Conservation (phyloP, 1,284 basidiomycete species). For the Rhodotorula sp. region DNA sequence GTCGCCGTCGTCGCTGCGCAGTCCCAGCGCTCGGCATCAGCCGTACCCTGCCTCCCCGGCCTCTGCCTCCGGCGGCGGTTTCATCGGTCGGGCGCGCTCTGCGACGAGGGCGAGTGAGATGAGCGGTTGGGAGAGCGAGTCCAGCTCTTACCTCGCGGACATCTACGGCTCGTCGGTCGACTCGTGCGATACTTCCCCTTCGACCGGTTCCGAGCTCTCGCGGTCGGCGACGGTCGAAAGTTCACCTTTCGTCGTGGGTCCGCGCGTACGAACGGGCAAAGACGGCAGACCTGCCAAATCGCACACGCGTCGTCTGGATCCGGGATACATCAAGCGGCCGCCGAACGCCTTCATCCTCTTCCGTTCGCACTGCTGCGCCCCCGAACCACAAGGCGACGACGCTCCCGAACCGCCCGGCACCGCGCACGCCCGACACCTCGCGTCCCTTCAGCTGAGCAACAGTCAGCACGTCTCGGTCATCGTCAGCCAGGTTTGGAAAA, state of each 20-base stretch:
- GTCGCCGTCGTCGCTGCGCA: constrained; percentile 10
- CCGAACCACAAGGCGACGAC: constrained; percentile 57
- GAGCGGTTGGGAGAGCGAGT: constrained; percentile 27
- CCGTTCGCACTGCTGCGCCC: constrained; percentile 68
- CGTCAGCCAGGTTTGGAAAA: constrained; percentile 45
- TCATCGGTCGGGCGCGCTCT: constrained; percentile 9
- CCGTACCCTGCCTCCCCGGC: constrained; percentile 28
- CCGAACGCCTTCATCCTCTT: constrained; percentile 95
- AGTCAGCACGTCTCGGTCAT: constrained; percentile 47
- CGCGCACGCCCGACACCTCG: constrained; percentile 31
- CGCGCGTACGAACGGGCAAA: constrained; percentile 4
- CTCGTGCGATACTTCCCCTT: constrained; percentile 1
- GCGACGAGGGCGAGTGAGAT: constrained; percentile 24
- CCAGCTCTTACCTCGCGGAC: constrained; percentile 6
- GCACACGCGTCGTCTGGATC: constrained; percentile 37
- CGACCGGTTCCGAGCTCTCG: constrained; percentile 4
- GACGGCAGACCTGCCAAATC: constrained; percentile 25
- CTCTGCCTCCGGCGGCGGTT: constrained; percentile 9
- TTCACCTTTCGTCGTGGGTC: constrained; percentile 10
- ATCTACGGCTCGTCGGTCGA: constrained; percentile 13
- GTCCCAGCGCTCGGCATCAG: constrained; percentile 23
- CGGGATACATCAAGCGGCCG: constrained; percentile 79
- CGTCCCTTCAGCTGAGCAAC: constrained; percentile 42
- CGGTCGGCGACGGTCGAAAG: neutral
- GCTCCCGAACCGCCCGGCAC: constrained; percentile 45